Percentiles rank a stretch among this genome's conserved stretches.
phyloP scores from a whole-genome alignment of 805 yeast genomes.

The Pichia occidentalis region DNA sequence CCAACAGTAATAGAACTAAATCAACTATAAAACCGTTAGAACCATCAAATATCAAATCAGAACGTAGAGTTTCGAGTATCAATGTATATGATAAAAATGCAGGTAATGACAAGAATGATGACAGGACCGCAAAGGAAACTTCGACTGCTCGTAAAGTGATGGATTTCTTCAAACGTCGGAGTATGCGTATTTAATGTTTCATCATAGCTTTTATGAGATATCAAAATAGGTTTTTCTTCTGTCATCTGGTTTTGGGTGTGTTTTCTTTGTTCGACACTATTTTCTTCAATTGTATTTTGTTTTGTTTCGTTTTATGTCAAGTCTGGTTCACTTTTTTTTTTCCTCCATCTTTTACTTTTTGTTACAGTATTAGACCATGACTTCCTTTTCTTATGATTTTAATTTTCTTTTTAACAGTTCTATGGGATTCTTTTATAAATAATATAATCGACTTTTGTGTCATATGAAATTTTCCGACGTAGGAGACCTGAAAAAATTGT shows the following conservation, averaged over 20 bases:
- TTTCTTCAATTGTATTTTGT: not conserved
- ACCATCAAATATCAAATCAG: slow-evolving; percentile 10
- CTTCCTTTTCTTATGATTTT: too few relatives aligned
- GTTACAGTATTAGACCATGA: too few relatives aligned
- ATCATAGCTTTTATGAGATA: not conserved
- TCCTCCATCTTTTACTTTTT: not conserved
- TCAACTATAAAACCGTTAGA: slow-evolving; percentile 14
- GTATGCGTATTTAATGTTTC: slow-evolving; percentile 29
- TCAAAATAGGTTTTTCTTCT: not conserved
- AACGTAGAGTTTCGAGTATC: slow-evolving; percentile 7
- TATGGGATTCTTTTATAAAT: too few relatives aligned
- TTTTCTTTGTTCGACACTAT: not conserved
- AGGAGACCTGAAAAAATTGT: too few relatives aligned
- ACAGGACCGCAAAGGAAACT: slow-evolving; percentile 42
- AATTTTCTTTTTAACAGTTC: too few relatives aligned
- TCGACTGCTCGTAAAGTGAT: slow-evolving; percentile 73
- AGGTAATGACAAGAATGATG: slow-evolving; percentile 11
- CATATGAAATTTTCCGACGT: too few relatives aligned
- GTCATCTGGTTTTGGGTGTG: too few relatives aligned
- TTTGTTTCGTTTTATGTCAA: not conserved
- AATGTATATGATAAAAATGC: slow-evolving; percentile 1
- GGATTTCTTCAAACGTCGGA: slow-evolving; percentile 72
- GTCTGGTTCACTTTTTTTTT: not conserved
- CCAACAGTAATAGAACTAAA: not conserved
- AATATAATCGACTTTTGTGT: too few relatives aligned